Evolutionary conservation across 208 protist genomes (phyloP).

Genomic region (Trypanosoma lewisi): DNA sequence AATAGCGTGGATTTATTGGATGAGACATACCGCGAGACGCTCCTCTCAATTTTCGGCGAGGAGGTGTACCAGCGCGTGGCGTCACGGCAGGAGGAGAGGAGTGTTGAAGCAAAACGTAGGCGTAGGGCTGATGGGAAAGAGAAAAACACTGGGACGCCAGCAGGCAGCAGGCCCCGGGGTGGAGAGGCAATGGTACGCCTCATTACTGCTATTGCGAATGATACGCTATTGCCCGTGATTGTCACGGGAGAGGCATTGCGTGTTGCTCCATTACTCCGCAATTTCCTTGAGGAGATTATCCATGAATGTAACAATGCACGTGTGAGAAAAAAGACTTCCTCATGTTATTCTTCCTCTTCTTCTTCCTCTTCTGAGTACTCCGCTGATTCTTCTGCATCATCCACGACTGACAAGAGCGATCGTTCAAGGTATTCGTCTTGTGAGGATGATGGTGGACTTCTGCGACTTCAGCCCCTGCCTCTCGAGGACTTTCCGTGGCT

Average conservation of each 20-base stretch:
- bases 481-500: constrained; percentile 44
- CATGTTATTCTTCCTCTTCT: constrained; percentile 19
- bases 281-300: constrained; percentile 35
- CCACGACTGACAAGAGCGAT: background rate
- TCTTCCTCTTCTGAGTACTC: constrained; percentile 15
- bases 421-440: constrained; percentile 8
- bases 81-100: background rate
- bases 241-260: constrained; percentile 55
- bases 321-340: background rate
- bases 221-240: constrained; percentile 32
- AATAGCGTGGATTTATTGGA: constrained; percentile 17
- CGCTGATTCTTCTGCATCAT: constrained; percentile 2
- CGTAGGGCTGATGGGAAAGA: background rate
- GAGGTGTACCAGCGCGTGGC: constrained; percentile 21
- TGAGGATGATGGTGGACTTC: constrained; percentile 17
- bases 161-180: background rate
- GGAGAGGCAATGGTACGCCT: constrained; percentile 30
- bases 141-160: too few relatives aligned
- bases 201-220: constrained; percentile 35
- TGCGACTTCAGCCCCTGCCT: constrained; percentile 34
- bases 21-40: constrained; percentile 5
- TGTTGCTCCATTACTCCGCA: constrained; percentile 36
- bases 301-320: constrained; percentile 14
- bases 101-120: background rate
- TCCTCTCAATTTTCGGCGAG: constrained; percentile 19